Conservation (phyloP, 2,329 filamentous ascomycete genomes). For the Neonectria neomacrospora region DNA sequence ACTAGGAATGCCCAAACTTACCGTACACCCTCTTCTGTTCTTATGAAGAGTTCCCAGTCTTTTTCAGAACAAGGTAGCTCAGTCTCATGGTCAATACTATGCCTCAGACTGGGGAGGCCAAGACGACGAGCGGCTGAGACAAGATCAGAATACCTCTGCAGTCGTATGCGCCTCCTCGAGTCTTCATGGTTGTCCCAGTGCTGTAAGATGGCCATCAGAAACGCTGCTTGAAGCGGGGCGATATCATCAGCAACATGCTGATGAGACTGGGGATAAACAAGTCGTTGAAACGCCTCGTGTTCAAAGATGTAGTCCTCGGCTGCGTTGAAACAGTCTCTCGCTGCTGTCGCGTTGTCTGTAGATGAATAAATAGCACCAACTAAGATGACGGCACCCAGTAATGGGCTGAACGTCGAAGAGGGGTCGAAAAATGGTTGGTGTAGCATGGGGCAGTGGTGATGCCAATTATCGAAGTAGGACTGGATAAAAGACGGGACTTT, state of each 20-base stretch:
- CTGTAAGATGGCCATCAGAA: constrained; percentile 1
- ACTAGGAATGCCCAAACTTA: background rate
- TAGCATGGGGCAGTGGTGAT: constrained; percentile 3
- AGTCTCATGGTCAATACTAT: background rate
- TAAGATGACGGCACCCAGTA: background rate
- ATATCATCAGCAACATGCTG: background rate
- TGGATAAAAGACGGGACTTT: background rate
- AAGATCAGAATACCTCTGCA: background rate
- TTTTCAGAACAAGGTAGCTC: background rate
- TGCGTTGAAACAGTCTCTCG: background rate
- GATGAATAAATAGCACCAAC: background rate
- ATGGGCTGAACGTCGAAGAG: background rate
- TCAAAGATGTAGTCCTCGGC: constrained; percentile 5
- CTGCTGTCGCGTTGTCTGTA: background rate
- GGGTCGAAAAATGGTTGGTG: background rate
- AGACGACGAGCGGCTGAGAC: constrained; percentile 1
- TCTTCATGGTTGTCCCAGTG: constrained; percentile 5
- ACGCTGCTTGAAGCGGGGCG: constrained; percentile 1
- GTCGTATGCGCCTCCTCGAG: background rate
- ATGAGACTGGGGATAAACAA: background rate
- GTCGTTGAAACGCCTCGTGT: background rate
- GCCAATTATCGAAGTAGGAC: constrained; percentile 11
- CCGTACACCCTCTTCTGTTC: constrained; percentile 4
- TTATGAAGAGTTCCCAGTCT: background rate
- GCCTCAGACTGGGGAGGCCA: background rate